Conservation (phyloP, 2,329 filamentous ascomycete genomes). For the Tolypocladium sp. region DNA sequence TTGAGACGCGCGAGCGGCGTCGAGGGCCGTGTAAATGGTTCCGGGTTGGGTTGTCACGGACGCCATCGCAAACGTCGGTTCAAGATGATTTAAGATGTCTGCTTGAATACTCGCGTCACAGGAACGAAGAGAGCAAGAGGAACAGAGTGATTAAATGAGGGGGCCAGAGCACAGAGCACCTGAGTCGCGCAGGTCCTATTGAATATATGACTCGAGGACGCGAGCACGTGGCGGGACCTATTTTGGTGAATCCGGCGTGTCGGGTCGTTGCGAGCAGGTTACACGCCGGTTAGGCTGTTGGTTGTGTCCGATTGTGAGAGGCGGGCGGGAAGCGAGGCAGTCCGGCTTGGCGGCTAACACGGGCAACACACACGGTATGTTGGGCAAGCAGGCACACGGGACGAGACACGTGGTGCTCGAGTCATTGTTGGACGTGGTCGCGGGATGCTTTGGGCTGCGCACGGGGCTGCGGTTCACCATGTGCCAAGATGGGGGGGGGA, state of each 20-base stretch:
- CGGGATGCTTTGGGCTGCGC: background rate
- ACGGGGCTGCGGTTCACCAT: background rate
- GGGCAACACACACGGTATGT: background rate
- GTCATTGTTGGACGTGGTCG: background rate
- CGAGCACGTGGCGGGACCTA: background rate
- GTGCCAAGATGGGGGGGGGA: background rate
- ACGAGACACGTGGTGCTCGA: background rate
- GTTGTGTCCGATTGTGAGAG: background rate
- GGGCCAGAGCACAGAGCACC: background rate
- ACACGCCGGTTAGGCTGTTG: background rate
- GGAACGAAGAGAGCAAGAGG: background rate
- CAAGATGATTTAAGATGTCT: background rate
- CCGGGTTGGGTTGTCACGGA: background rate
- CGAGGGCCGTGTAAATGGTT: constrained; percentile 12
- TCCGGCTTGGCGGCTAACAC: background rate
- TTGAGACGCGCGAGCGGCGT: constrained; percentile 12
- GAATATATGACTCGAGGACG: background rate
- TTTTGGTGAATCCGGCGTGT: background rate
- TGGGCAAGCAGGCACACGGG: background rate
- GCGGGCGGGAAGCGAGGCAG: background rate
- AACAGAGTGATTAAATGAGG: background rate
- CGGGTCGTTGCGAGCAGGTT: background rate
- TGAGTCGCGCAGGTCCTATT: background rate
- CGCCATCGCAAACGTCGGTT: background rate
- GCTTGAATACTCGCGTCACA: background rate